Evolutionary conservation across 208 protist genomes (phyloP).

Genomic region (Naegleria gruberi): DNA sequence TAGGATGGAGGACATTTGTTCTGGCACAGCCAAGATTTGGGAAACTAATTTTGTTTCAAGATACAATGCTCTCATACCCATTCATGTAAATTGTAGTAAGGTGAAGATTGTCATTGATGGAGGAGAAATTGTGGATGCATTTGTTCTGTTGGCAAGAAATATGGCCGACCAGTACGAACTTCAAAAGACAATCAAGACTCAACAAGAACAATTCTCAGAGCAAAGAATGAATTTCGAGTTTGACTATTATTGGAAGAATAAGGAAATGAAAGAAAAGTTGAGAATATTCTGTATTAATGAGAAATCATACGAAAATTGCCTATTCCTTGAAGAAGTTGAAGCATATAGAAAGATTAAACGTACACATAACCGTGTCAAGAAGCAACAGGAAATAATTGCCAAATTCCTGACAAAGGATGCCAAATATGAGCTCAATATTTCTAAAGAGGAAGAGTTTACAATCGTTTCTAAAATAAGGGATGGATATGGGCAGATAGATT

Average conservation of each 20-base stretch:
- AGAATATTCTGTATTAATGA: neutral
- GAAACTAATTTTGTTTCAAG: neutral
- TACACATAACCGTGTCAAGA: neutral
- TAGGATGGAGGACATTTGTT: neutral
- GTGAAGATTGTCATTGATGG: neutral
- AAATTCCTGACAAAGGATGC: neutral
- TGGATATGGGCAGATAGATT: neutral
- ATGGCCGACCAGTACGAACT: neutral
- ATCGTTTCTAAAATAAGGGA: neutral
- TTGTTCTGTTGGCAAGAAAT: neutral
- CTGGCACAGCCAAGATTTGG: neutral
- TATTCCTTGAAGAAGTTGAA: neutral
- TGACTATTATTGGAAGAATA: neutral
- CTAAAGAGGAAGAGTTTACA: neutral
- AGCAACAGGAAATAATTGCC: slow-evolving; percentile 1
- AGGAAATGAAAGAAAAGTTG: neutral
- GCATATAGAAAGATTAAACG: neutral
- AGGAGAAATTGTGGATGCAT: neutral
- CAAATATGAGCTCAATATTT: neutral
- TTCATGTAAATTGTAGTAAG: neutral
- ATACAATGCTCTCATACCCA: neutral
- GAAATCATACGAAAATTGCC: neutral
- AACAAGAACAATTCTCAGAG: neutral
- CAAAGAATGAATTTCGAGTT: neutral
- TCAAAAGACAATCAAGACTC: neutral